Evolutionary conservation across 345 rosid genomes (phyloP).

Genomic region (Pugionium dolabratum): DNA sequence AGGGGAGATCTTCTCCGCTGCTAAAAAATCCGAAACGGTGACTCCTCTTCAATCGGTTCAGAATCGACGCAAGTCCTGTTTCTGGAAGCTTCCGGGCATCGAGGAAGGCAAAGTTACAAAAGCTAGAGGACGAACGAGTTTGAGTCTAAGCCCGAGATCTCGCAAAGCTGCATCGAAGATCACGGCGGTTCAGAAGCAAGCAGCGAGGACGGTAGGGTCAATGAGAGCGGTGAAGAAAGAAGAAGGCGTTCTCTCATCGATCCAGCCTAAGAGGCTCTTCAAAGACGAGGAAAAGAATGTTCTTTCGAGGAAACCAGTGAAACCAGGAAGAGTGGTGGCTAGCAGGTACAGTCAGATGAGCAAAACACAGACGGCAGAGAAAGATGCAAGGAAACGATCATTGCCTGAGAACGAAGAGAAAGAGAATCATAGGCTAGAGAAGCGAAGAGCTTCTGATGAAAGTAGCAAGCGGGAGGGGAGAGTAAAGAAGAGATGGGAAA

Average conservation of each 20-base stretch:
- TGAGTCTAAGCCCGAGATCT: slow-evolving; percentile 72
- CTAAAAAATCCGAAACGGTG: slow-evolving; percentile 49
- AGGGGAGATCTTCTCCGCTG: slow-evolving; percentile 61
- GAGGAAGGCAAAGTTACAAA: slow-evolving; percentile 72
- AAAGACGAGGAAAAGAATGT: slow-evolving; percentile 71
- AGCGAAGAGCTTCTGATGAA: slow-evolving; percentile 65
- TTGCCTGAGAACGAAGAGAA: slow-evolving; percentile 65
- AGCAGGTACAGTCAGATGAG: slow-evolving; percentile 68
- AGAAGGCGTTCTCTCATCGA: slow-evolving; percentile 49
- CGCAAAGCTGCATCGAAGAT: slow-evolving; percentile 54
- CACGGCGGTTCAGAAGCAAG: slow-evolving; percentile 57
- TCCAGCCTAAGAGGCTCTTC: slow-evolving; percentile 83
- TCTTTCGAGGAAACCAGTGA: slow-evolving; percentile 53
- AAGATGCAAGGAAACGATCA: slow-evolving; percentile 63
- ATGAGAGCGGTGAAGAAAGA: slow-evolving; percentile 74
- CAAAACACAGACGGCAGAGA: slow-evolving; percentile 29
- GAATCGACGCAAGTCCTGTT: slow-evolving; percentile 84
- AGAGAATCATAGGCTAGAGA: slow-evolving; percentile 55
- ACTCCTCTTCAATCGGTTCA: slow-evolving; percentile 68
- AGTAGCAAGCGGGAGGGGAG: slow-evolving; percentile 45
- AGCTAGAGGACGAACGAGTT: slow-evolving; percentile 63
- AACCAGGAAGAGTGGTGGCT: slow-evolving; percentile 70
- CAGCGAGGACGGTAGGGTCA: slow-evolving; percentile 62
- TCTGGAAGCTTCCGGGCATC: slow-evolving; percentile 78
- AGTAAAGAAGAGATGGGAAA: slow-evolving; percentile 93